phyloP scores from a whole-genome alignment of 441 rosid species.

The Adansonia rubrostipa region DNA sequence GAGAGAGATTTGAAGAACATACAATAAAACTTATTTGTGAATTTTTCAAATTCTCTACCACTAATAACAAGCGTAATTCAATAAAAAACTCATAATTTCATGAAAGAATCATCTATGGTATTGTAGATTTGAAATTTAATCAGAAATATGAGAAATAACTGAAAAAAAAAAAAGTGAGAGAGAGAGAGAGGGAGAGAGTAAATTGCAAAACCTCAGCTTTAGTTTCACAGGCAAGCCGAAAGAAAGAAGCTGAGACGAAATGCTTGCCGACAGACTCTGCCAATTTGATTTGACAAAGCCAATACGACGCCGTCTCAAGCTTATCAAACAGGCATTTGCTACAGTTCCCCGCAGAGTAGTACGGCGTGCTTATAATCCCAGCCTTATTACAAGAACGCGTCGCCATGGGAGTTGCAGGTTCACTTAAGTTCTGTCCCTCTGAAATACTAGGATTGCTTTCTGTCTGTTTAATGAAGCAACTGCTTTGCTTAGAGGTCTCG shows the following conservation, averaged over 20 bases:
- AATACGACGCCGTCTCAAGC: conserved; percentile 34
- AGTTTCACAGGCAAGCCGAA: conserved; percentile 34
- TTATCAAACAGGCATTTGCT: conserved; percentile 36
- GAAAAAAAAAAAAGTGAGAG: not conserved
- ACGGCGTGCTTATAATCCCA: conserved; percentile 30
- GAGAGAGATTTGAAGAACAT: too few species aligned
- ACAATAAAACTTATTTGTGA: too few species aligned
- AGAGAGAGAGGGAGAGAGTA: too few species aligned
- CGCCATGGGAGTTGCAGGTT: conserved; percentile 27
- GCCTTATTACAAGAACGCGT: conserved; percentile 23
- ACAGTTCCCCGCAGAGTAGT: conserved; percentile 30
- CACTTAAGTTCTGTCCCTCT: not conserved
- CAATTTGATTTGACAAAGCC: conserved; percentile 39
- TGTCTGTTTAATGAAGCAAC: conserved; percentile 18
- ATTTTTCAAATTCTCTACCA: too few species aligned
- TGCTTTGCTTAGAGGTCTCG: conserved; percentile 3
- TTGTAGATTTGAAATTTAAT: too few species aligned
- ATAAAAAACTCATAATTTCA: too few species aligned
- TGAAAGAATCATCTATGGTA: too few species aligned
- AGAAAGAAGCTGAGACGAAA: conserved; percentile 30
- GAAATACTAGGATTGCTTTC: not conserved
- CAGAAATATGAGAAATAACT: too few species aligned
- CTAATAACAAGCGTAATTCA: too few species aligned
- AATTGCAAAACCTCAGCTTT: conserved; percentile 31
- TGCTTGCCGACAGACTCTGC: conserved; percentile 34